A percentile compares a stretch with the other conserved stretches of the same genome.
Evolutionary conservation across 495 filamentous ascomycete species (phyloP).

Genomic region (Durotheca rogersii): DNA sequence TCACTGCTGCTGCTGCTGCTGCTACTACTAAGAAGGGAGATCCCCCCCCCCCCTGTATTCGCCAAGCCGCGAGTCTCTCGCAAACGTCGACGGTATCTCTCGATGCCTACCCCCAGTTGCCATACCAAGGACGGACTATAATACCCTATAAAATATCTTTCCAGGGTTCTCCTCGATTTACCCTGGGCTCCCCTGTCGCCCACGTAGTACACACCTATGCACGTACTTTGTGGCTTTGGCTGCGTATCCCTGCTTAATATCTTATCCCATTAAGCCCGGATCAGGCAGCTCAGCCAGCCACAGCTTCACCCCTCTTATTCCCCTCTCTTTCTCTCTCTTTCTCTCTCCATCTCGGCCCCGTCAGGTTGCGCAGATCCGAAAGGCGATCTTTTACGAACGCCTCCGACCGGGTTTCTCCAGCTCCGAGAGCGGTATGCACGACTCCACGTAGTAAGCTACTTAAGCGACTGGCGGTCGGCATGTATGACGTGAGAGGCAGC

Average conservation of each 20-base stretch:
- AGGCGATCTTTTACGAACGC: not conserved
- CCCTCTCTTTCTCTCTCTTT: too few relatives aligned
- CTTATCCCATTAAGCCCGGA: constrained; percentile 21
- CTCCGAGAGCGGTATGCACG: not conserved
- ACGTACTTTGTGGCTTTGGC: constrained; percentile 1
- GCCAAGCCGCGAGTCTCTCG: too few relatives aligned
- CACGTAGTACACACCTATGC: too few relatives aligned
- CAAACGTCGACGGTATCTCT: too few relatives aligned
- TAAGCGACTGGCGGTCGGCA: not conserved
- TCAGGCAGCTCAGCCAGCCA: constrained; percentile 13
- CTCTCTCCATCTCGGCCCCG: not conserved
- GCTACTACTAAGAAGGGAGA: too few relatives aligned
- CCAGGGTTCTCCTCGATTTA: constrained; percentile 6
- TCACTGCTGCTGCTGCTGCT: too few relatives aligned
- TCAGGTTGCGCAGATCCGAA: not conserved
- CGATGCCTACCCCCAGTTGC: too few relatives aligned
- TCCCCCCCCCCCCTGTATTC: too few relatives aligned
- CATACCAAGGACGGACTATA: not conserved
- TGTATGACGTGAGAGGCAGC: constrained; percentile 17
- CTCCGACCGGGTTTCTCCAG: not conserved
- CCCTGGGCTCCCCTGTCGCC: too few relatives aligned
- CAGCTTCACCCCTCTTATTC: too few relatives aligned
- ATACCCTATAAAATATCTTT: not conserved
- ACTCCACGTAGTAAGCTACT: constrained; percentile 3
- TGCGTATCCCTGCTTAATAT: constrained; percentile 25